Conservation (phyloP, 305 asterid species). For the Solanum hybrid region DNA sequence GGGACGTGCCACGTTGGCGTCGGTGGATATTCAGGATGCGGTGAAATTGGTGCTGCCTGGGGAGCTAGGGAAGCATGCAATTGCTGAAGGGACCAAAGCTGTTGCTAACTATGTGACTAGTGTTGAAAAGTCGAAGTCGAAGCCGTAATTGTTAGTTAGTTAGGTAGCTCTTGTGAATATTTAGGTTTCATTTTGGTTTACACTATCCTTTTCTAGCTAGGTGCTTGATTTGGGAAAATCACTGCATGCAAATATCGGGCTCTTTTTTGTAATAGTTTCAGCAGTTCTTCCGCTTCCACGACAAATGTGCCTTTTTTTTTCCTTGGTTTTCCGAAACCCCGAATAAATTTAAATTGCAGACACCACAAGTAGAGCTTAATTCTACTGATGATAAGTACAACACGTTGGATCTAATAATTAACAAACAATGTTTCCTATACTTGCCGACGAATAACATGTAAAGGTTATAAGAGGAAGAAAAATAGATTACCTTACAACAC, state of each 20-base stretch:
- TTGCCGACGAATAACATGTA: background rate
- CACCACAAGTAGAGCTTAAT: background rate
- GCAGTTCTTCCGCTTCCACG: background rate
- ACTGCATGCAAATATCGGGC: background rate
- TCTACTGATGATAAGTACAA: background rate
- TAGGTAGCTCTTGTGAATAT: background rate
- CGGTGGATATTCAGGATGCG: constrained; percentile 72
- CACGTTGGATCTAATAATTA: background rate
- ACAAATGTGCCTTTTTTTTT: background rate
- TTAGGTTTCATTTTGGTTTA: background rate
- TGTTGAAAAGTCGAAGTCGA: background rate
- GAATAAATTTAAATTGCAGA: background rate
- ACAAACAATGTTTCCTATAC: background rate
- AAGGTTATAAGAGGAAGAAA: background rate
- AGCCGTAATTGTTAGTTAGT: background rate
- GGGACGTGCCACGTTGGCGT: constrained; percentile 42
- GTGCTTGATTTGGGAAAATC: background rate
- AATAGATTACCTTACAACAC: background rate
- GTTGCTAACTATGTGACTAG: constrained; percentile 31
- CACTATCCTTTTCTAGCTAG: background rate
- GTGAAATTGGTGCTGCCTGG: constrained; percentile 82
- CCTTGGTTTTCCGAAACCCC: background rate
- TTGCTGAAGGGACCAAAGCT: constrained; percentile 69
- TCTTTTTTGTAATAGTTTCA: background rate
- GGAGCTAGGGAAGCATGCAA: constrained; percentile 70